Conservation (phyloP, 179 eudicot species). For the Carnegiea gigantea region DNA sequence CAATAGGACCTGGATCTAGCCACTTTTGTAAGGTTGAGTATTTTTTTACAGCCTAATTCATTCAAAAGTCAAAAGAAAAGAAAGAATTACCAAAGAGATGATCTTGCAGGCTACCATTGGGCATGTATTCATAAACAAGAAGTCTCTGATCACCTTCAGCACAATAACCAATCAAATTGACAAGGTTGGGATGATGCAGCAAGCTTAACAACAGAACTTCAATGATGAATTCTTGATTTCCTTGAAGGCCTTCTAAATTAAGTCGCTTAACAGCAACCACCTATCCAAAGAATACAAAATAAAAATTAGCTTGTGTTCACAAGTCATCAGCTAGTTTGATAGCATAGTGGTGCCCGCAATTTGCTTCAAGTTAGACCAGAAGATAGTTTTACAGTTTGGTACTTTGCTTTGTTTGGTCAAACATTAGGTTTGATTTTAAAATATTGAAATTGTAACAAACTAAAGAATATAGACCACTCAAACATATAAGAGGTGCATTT, state of each 20-base stretch:
- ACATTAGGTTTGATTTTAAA: too few species aligned
- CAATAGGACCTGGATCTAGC: neutral
- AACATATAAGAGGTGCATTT: too few species aligned
- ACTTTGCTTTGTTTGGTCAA: too few species aligned
- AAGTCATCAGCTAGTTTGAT: too few species aligned
- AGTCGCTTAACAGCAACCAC: constrained; percentile 71
- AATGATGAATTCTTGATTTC: constrained; percentile 84
- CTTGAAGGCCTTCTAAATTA: constrained; percentile 74
- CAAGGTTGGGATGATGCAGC: constrained; percentile 62
- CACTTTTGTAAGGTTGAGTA: neutral
- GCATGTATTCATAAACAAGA: constrained; percentile 3
- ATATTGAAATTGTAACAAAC: too few species aligned
- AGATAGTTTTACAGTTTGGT: too few species aligned
- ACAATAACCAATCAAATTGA: constrained; percentile 4
- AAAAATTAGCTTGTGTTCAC: neutral
- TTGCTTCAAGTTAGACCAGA: too few species aligned
- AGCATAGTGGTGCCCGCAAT: too few species aligned
- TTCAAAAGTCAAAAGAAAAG: neutral
- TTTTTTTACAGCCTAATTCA: neutral
- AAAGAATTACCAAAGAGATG: neutral
- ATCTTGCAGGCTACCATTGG: constrained; percentile 8
- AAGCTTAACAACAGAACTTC: constrained; percentile 86
- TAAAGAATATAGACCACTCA: too few species aligned
- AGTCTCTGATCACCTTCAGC: constrained; percentile 6
- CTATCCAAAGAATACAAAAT: constrained; percentile 35